Conservation (phyloP, 2,329 filamentous ascomycete genomes). For the Volutella citrinella region DNA sequence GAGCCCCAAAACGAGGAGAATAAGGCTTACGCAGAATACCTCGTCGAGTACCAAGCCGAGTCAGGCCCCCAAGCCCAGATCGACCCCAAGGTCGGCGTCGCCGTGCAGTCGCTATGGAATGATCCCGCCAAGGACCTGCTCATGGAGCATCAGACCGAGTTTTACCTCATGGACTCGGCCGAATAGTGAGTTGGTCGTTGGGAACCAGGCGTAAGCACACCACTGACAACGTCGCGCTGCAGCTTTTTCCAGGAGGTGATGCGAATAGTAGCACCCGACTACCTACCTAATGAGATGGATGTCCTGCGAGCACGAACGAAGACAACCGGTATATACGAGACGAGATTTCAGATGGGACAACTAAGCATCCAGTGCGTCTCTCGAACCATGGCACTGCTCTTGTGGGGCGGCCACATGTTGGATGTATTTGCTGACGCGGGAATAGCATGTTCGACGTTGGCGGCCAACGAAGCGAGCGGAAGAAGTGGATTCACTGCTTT, state of each 20-base stretch:
- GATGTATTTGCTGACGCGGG: too few relatives aligned
- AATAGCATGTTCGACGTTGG: conserved; percentile 98
- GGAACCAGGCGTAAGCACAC: conserved; percentile 4
- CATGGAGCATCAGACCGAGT: conserved; percentile 93
- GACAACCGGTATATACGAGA: conserved; percentile 99
- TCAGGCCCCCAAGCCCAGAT: conserved; percentile 85
- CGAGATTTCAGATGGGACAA: conserved; percentile 96
- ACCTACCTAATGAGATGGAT: conserved; percentile 91
- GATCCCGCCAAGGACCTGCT: conserved; percentile 80
- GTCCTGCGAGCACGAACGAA: conserved; percentile 95
- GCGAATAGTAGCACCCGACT: conserved; percentile 79
- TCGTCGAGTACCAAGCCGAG: conserved; percentile 85
- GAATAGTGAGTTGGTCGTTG: conserved; percentile 76
- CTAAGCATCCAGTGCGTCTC: conserved; percentile 90
- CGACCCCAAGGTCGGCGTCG: conserved; percentile 75
- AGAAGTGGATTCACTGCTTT: conserved; percentile 99
- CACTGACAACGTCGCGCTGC: conserved; percentile 11
- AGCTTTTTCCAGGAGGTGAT: conserved; percentile 95
- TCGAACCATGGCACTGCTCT: too few relatives aligned
- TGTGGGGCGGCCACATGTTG: too few relatives aligned
- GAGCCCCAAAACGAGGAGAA: conserved; percentile 71
- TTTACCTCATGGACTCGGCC: conserved; percentile 98
- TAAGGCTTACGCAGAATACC: conserved; percentile 71
- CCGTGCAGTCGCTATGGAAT: conserved; percentile 84
- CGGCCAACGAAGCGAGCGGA: conserved; percentile 92